phyloP scores from a whole-genome alignment of 2,329 filamentous ascomycete species.

The Fusarium robinianum region DNA sequence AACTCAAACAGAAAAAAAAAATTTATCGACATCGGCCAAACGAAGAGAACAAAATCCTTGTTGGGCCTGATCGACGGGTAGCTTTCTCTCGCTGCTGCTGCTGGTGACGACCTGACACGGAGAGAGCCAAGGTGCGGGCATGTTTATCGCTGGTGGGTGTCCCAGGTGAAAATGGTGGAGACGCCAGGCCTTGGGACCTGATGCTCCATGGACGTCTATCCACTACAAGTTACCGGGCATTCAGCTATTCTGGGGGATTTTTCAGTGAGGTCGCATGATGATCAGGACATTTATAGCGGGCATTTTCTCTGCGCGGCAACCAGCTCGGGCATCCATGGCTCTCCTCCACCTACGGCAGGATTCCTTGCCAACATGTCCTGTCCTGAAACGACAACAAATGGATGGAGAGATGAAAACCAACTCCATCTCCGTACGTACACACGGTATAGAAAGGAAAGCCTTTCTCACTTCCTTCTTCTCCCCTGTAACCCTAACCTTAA shows the following conservation, averaged over 20 bases:
- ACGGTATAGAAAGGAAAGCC: too few species aligned
- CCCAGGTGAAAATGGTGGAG: too few species aligned
- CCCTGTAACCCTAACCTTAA: slow-evolving; percentile 22
- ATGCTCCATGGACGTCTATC: slow-evolving; percentile 12
- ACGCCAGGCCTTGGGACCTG: slow-evolving; percentile 2
- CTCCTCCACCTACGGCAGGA: too few species aligned
- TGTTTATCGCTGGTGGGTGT: slow-evolving; percentile 2
- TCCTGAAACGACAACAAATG: slow-evolving; percentile 22
- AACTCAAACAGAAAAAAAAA: slow-evolving; percentile 19
- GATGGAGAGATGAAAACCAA: too few species aligned
- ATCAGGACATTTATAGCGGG: slow-evolving; percentile 4
- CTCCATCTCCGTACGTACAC: not conserved
- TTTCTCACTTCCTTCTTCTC: too few species aligned
- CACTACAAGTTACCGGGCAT: slow-evolving; percentile 2
- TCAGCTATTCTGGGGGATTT: slow-evolving; percentile 1
- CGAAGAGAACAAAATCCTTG: not conserved
- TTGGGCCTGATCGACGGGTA: slow-evolving; percentile 9
- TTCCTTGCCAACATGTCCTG: too few species aligned
- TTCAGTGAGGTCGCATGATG: slow-evolving; percentile 5
- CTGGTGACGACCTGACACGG: slow-evolving; percentile 4
- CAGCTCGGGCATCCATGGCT: too few species aligned
- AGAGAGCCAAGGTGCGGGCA: not conserved
- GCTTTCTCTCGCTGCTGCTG: slow-evolving; percentile 4
- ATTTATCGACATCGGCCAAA: slow-evolving; percentile 23
- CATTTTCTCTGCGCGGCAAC: not conserved